Base-by-base conservation (phyloP, 1,284 basidiomycete genomes). In the Puccinia triticina region DNA sequence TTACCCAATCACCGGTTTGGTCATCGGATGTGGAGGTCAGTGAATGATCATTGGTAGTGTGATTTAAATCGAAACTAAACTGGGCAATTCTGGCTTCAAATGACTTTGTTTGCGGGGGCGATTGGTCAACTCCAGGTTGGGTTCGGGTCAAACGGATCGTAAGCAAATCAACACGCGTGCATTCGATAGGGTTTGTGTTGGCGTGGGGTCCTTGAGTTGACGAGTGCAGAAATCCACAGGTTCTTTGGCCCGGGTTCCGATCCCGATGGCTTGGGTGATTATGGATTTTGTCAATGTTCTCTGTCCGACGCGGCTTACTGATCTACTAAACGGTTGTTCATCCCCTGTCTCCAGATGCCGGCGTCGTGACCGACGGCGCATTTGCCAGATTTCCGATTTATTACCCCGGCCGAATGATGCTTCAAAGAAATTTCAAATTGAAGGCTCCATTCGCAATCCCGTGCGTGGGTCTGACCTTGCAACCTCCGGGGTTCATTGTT, bases 361-460 rank as follows among this genome's bases (percentile, higher is more conserved):
- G 72, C 12, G 72, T 82, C n/a, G 71, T 82, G 16, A 64, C 34
- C 59, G 79, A 82, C 29, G 79, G 79, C n/a, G 79, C 79, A 0
- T 75, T 82, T 37, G 72, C 79, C 18, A 66, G 50, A 16, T 75
- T 73, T 55, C 55, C 55, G 21, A 67, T 75, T n/a, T 53, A 64
- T n/a, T 75, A 82, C 46, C 79, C 79, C 43, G 48, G 48, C 32
- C 40, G 46, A 16, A 46, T 64, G 48, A 50, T 73, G 43, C 79
- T 82, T 3, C 55, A 74, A 82, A 59, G 79, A 53, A 82, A 82
- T 32, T 82, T 82, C 32, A 26, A 48, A 7, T 34, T 75, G 16
- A 18, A 71, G 0, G 21, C 48, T 23, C 43, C 59, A 12, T 82
- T 66, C n/a, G 71, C 48, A n/a, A 40, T 74, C 34, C 40, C 53